Conservation (phyloP, 441 rosid species). For the Populus hybrid region DNA sequence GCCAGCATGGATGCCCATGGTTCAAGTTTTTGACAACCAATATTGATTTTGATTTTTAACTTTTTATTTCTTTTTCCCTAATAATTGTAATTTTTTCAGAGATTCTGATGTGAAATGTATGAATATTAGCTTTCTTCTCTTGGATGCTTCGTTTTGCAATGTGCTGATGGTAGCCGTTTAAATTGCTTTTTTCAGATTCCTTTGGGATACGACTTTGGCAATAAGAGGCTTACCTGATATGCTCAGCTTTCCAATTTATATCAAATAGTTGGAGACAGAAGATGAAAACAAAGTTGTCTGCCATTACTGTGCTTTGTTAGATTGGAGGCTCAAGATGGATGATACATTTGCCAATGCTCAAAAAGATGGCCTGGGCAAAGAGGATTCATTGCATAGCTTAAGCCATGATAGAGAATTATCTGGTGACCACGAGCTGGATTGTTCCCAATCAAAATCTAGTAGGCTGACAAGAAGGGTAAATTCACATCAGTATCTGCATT, state of each 20-base stretch:
- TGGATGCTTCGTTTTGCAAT: conserved; percentile 3
- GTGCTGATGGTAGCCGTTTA: conserved; percentile 21
- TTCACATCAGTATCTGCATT: conserved; percentile 31
- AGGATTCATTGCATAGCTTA: conserved; percentile 29
- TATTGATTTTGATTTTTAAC: background rate
- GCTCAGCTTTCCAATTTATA: conserved; percentile 5
- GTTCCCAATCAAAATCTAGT: conserved; percentile 25
- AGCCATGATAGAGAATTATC: conserved; percentile 19
- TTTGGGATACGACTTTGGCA: conserved; percentile 10
- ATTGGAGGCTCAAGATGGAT: conserved; percentile 42
- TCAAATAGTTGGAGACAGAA: conserved; percentile 15
- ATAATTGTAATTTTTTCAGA: background rate
- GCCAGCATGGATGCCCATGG: background rate
- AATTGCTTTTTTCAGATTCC: conserved; percentile 31
- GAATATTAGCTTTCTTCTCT: conserved; percentile 5
- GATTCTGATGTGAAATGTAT: conserved; percentile 15
- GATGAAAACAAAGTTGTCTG: conserved; percentile 18
- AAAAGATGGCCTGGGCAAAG: conserved; percentile 33
- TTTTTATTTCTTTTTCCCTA: background rate
- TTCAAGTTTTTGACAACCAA: conserved; percentile 6
- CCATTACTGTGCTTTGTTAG: conserved; percentile 14
- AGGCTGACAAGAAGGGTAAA: conserved; percentile 36
- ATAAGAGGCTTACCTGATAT: conserved; percentile 7
- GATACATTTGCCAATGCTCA: conserved; percentile 20
- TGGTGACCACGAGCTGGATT: conserved; percentile 17